Evolutionary conservation across 805 yeast species (phyloP).

Genomic region (Kuraishia cidri): DNA sequence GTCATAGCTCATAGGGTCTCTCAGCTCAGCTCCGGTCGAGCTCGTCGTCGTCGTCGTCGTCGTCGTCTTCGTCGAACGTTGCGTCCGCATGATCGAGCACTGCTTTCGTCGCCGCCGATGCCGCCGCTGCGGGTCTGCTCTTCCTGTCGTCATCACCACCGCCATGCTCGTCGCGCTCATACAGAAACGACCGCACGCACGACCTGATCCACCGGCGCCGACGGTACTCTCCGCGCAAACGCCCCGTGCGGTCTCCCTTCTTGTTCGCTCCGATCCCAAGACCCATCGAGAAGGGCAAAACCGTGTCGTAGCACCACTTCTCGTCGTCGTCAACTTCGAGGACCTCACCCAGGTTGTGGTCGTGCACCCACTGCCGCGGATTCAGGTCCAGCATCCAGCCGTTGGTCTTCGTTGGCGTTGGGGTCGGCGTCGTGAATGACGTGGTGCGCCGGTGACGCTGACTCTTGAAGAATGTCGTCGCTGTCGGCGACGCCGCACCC

Average conservation of each 20-base stretch:
- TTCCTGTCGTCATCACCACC: no score
- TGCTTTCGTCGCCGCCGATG: no score
- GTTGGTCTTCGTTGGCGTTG: constrained; percentile 1
- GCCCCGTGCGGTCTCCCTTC: constrained; percentile 4
- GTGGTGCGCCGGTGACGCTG: no score
- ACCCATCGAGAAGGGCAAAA: constrained; percentile 2
- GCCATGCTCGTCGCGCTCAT: no score
- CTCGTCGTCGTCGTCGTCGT: no score
- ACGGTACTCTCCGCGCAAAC: constrained; percentile 39
- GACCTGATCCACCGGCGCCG: constrained; percentile 62
- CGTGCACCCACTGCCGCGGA: constrained; percentile 56
- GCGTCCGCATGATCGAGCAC: no score
- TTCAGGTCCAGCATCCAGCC: constrained; percentile 64
- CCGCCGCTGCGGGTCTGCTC: no score
- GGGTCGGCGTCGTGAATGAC: not conserved
- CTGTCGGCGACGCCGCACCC: not conserved
- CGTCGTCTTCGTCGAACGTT: no score
- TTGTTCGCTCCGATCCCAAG: constrained; percentile 7
- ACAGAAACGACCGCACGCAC: constrained; percentile 17
- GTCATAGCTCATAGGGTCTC: no score
- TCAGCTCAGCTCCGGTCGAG: no score
- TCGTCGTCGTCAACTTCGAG: constrained; percentile 62
- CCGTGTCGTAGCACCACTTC: constrained; percentile 78
- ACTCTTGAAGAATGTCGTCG: no score
- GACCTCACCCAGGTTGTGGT: constrained; percentile 36